Conservation (phyloP, 2,329 filamentous ascomycete species). For the Alternaria metachromatica region DNA sequence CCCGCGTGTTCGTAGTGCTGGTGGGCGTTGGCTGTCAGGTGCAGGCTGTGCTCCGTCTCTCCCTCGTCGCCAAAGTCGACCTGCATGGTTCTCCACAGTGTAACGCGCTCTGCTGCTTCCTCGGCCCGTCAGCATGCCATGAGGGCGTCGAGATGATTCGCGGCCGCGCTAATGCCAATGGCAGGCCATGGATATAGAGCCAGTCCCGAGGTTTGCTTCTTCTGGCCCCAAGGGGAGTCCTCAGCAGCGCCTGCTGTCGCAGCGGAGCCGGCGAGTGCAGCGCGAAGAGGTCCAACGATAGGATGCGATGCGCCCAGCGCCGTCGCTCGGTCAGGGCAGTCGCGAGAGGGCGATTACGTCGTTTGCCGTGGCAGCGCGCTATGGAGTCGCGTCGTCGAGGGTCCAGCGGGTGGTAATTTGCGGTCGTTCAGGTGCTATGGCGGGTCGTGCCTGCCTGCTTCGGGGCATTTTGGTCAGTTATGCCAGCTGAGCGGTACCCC, state of each 20-base stretch:
- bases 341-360: constrained; percentile 7
- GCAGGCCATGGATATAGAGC: constrained; percentile 23
- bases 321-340: constrained; percentile 15
- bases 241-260: constrained; percentile 16
- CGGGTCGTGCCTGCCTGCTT: constrained; percentile 27
- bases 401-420: constrained; percentile 36
- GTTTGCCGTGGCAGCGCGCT: constrained; percentile 15
- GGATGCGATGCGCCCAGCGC: constrained; percentile 40
- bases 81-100: constrained; percentile 43
- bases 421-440: constrained; percentile 28
- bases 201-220: not conserved
- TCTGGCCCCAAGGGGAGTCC: not conserved
- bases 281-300: constrained; percentile 29
- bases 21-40: constrained; percentile 39
- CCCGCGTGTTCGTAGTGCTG: constrained; percentile 43
- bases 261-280: constrained; percentile 24
- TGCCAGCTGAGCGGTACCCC: constrained; percentile 19
- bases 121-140: constrained; percentile 43
- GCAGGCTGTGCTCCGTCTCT: constrained; percentile 43
- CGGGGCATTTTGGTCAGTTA: constrained; percentile 36
- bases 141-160: constrained; percentile 27
- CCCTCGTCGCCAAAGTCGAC: constrained; percentile 45
- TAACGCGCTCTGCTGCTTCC: constrained; percentile 28
- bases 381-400: constrained; percentile 19
- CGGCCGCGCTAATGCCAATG: constrained; percentile 29